These are phyloP conservation scores for Penicillium corylophilum DNA, from an alignment of 2,329 filamentous ascomycete species.

Conservation along the genomic window DNA sequence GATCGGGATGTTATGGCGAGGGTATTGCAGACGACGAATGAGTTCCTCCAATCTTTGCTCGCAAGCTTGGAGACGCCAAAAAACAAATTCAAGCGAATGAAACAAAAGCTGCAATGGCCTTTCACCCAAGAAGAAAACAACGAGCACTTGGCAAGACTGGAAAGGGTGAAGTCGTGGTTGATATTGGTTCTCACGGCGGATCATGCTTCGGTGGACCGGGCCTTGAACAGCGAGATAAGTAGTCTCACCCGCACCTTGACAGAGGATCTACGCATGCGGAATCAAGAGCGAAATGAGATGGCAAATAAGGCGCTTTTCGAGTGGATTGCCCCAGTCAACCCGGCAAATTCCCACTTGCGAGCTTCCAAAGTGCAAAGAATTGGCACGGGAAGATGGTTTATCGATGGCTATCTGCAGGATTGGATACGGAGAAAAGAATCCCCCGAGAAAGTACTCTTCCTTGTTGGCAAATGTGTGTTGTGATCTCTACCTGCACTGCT, in stretches of 20 bases:
- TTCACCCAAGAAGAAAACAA: slow-evolving; percentile 18
- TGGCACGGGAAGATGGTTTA: slow-evolving; percentile 19
- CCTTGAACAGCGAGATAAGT: slow-evolving; percentile 16
- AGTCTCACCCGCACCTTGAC: slow-evolving; percentile 10
- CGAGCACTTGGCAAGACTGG: slow-evolving; percentile 13
- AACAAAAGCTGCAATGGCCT: slow-evolving; percentile 21
- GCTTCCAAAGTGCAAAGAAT: slow-evolving; percentile 10
- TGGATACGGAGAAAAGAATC: slow-evolving; percentile 8
- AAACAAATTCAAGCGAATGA: slow-evolving; percentile 15
- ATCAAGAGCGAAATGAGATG: slow-evolving; percentile 11
- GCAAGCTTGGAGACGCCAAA: slow-evolving; percentile 12
- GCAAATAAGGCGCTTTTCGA: slow-evolving; percentile 12
- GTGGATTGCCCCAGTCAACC: slow-evolving; percentile 22
- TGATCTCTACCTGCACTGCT: not conserved
- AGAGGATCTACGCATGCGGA: slow-evolving; percentile 16
- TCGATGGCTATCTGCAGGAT: slow-evolving; percentile 11
- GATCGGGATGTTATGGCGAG: slow-evolving; percentile 11
- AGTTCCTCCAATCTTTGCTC: slow-evolving; percentile 14
- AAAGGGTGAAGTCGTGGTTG: slow-evolving; percentile 24
- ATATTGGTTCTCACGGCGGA: slow-evolving; percentile 23
- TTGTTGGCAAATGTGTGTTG: slow-evolving; percentile 21
- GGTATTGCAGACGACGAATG: slow-evolving; percentile 13
- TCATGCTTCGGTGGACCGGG: slow-evolving; percentile 11
- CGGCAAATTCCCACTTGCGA: slow-evolving; percentile 14
- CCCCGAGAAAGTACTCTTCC: slow-evolving; percentile 7